Base-by-base conservation (phyloP, 2,329 filamentous ascomycete species). In the Atkinsonella texensis region DNA sequence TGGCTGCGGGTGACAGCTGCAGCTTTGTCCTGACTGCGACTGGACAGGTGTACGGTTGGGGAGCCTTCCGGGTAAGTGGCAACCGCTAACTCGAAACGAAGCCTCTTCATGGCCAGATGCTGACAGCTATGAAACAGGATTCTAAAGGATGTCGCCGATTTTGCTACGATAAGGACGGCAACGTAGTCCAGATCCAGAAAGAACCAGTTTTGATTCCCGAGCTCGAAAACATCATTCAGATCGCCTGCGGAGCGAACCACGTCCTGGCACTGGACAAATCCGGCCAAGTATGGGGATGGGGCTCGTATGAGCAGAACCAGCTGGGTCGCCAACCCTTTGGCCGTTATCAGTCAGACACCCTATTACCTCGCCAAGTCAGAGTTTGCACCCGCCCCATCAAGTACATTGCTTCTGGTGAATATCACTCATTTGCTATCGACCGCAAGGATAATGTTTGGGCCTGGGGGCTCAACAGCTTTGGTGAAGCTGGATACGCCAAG, bases 401-500 rank as follows among this genome's bases (percentile, higher is more conserved):
- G 48, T 66, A 71, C 59, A 63, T 73, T 47, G 77, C 76, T 17
- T 82, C 80, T 56, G 89, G 89, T 44, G 80, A 84, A 13, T 91
- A 90, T 68, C 87, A 95, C 71, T 86, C 83, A 59, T 91, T 95
- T 59, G 87, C 87, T 17, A 74, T 95, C 46, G 81, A 85, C 66
- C 76, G 79, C 52, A 76, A 79, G 13, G 86, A 83, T 40, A 75
- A 79, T 32, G 84, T 91, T 33, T 93, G 82, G 68, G 79, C 83
- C 0, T 95, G 89, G 88, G 89, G 89, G 23, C 73, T 91, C 32
- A 95, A 95, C 75, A 89, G 86, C 68, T 94, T 87, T 66, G 86
- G 84, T 56, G 84, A 95, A 70, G 87, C 86, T 15, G 88, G 71
- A 4, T 80, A 86, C 49, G 73, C 73, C 48, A 72, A 76, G 49